Percentiles rank a stretch among this genome's conserved stretches.
These are phyloP conservation scores for Pythium aristosporum DNA, from an alignment of 352 stramenopile species.

Conservation along the genomic window DNA sequence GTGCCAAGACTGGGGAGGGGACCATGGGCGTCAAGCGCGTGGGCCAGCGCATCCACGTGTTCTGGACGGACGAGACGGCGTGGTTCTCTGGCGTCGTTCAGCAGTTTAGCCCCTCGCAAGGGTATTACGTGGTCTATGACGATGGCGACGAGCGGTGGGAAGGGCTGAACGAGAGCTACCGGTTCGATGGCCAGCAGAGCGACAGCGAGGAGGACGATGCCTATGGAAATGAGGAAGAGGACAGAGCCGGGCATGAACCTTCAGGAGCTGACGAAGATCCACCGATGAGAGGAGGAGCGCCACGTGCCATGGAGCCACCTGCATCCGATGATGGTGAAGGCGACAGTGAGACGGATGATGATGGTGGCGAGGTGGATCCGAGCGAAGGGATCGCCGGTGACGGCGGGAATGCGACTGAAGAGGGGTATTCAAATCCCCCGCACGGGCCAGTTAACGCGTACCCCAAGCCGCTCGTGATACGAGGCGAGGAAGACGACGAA, in stretches of 20 bases:
- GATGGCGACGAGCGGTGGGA: slow-evolving; percentile 84
- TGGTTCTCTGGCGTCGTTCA: slow-evolving; percentile 68
- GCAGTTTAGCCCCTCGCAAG: slow-evolving; percentile 37
- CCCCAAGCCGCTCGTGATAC: slow-evolving; percentile 10
- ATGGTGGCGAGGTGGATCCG: not conserved
- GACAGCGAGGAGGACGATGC: slow-evolving; percentile 1
- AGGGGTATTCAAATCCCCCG: not conserved
- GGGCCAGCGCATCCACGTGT: slow-evolving; percentile 67
- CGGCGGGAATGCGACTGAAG: not conserved
- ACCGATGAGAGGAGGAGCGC: not conserved
- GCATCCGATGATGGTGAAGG: not conserved
- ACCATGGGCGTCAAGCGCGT: slow-evolving; percentile 32
- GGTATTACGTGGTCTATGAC: slow-evolving; percentile 76
- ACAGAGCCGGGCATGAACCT: slow-evolving; percentile 8
- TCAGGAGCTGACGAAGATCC: not conserved
- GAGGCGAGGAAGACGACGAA: slow-evolving; percentile 30
- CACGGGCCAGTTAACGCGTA: slow-evolving; percentile 4
- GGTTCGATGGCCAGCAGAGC: slow-evolving; percentile 31
- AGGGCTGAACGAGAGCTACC: slow-evolving; percentile 31
- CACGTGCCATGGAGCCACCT: slow-evolving; percentile 15
- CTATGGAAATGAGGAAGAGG: not conserved
- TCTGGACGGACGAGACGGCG: slow-evolving; percentile 66
- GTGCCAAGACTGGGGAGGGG: not conserved
- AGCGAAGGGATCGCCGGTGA: not conserved
- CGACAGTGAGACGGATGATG: not conserved